Evolutionary conservation across 2,329 filamentous ascomycete species (phyloP).

Genomic region (Microthyrium microscopicum): DNA sequence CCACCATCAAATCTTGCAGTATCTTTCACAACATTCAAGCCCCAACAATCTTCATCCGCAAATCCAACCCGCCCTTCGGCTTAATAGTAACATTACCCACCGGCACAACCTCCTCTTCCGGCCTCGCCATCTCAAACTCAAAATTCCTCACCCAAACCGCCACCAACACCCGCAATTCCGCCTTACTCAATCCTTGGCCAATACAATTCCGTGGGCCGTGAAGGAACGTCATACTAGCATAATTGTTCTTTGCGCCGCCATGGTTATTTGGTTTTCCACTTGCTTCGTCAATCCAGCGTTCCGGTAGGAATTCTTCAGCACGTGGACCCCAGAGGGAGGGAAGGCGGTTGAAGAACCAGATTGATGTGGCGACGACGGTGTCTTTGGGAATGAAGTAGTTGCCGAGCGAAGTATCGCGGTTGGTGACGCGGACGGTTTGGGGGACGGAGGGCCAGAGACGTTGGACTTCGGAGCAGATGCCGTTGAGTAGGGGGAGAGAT

Average conservation of each 20-base stretch:
- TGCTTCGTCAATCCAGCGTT: conserved; percentile 27
- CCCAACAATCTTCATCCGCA: too few relatives aligned
- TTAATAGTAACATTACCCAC: conserved; percentile 23
- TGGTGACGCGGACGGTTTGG: conserved; percentile 16
- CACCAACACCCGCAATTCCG: conserved; percentile 20
- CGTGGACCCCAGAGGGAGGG: conserved; percentile 26
- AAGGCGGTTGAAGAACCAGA: conserved; percentile 25
- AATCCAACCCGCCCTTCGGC: too few relatives aligned
- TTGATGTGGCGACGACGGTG: conserved; percentile 21
- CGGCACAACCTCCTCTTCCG: conserved; percentile 14
- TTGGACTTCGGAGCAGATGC: conserved; percentile 27
- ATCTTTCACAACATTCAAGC: too few relatives aligned
- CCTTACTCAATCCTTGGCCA: conserved; percentile 21
- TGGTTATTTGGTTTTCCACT: conserved; percentile 22
- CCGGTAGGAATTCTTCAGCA: conserved; percentile 25
- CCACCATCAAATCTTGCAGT: too few relatives aligned
- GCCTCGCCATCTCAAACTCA: conserved; percentile 19
- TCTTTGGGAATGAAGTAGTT: conserved; percentile 22
- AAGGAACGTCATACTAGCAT: conserved; percentile 25
- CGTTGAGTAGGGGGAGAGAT: conserved; percentile 28
- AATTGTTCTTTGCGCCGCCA: conserved; percentile 22
- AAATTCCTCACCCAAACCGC: conserved; percentile 20
- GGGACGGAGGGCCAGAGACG: conserved; percentile 24
- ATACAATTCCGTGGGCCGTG: conserved; percentile 25
- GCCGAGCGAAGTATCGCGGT: conserved; percentile 17